phyloP scores from a whole-genome alignment of 306 rosid species.

The barrel medic (Medicago truncatula) region DNA sequence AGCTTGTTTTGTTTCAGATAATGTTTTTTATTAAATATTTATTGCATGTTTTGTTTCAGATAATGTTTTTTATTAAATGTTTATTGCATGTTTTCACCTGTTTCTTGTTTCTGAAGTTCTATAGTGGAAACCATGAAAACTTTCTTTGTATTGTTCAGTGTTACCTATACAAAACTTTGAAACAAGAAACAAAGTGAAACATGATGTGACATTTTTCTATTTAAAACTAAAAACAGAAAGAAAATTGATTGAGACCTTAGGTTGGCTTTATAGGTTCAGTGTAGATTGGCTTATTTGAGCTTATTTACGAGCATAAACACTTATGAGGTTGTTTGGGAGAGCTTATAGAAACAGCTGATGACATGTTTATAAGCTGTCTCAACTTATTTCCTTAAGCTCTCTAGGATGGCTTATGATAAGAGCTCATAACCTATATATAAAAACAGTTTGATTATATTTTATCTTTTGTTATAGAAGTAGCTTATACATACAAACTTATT shows the following conservation, averaged over 20 bases:
- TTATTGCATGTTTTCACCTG: not conserved
- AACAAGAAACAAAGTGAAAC: not conserved
- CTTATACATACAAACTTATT: not conserved
- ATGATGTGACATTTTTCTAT: not conserved
- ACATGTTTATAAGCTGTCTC: no score
- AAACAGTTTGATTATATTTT: no score
- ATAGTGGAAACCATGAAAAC: not conserved
- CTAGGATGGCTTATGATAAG: no score
- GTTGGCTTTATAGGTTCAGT: not conserved
- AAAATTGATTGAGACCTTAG: not conserved
- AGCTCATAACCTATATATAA: no score
- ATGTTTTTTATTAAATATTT: not conserved
- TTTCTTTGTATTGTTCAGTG: not conserved
- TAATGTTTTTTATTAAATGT: no score
- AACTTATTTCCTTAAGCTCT: no score
- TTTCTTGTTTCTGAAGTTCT: not conserved
- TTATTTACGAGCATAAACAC: no score
- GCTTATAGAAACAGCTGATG: no score
- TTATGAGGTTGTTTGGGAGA: no score
- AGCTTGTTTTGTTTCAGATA: not conserved
- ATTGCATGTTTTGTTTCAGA: not conserved
- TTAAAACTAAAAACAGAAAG: not conserved
- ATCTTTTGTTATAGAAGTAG: no score
- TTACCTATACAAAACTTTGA: not conserved
- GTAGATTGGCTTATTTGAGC: no score